Percentiles rank a stretch among this genome's conserved stretches.
Evolutionary conservation across 78 protist species (phyloP).

Genomic region (Monocercomonoides exilis): DNA sequence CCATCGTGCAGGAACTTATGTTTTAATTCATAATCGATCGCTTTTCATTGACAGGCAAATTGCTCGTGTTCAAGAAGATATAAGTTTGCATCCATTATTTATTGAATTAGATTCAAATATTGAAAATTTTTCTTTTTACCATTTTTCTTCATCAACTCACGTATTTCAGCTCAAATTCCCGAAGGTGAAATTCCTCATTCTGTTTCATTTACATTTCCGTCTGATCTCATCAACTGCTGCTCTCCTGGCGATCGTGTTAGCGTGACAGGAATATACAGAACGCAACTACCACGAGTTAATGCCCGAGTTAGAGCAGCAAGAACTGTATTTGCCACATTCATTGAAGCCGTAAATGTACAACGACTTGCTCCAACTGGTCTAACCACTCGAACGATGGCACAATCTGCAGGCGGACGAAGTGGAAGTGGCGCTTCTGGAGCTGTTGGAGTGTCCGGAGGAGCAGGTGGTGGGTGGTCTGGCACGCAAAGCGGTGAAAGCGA

Average conservation of each 20-base stretch:
- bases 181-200: slow-evolving; percentile 93
- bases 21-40: slow-evolving; percentile 81
- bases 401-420: too few relatives aligned
- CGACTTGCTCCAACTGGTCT: not conserved
- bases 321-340: not conserved
- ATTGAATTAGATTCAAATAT: slow-evolving; percentile 80
- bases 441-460: too few relatives aligned
- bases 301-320: not conserved
- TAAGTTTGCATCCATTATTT: not conserved
- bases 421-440: too few relatives aligned
- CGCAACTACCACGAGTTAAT: slow-evolving; percentile 17
- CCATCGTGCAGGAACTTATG: slow-evolving; percentile 28
- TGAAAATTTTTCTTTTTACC: not conserved
- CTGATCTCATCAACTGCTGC: slow-evolving; percentile 70
- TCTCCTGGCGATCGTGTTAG: slow-evolving; percentile 93
- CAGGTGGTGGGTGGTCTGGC: too few relatives aligned
- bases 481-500: not conserved
- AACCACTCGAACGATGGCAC: too few relatives aligned
- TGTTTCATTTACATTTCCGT: slow-evolving; percentile 58
- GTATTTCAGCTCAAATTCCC: slow-evolving; percentile 21
- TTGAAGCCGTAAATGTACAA: not conserved
- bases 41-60: slow-evolving; percentile 85
- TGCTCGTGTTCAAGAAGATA: slow-evolving; percentile 74
- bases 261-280: slow-evolving; percentile 87
- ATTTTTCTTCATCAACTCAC: not conserved